phyloP scores from a whole-genome alignment of 768 basidiomycete species.

The Amanita rubescens region DNA sequence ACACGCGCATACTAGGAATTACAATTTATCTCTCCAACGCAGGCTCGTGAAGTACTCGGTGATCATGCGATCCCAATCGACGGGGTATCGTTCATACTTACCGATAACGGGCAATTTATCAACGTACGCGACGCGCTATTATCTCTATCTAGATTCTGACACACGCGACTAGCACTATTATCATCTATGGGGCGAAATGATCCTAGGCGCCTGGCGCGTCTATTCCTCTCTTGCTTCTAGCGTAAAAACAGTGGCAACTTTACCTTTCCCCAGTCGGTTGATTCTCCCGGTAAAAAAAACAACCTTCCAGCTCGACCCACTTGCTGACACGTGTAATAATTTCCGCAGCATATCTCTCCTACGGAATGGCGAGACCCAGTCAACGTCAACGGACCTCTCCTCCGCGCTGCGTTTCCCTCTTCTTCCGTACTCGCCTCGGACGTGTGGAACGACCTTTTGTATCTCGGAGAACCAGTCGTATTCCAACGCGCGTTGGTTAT shows the following conservation, averaged over 20 bases:
- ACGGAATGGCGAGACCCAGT: conserved; percentile 59
- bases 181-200: conserved; percentile 41
- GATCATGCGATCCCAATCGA: too few relatives aligned
- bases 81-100: too few relatives aligned
- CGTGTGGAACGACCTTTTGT: conserved; percentile 58
- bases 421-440: conserved; percentile 47
- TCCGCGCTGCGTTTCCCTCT: conserved; percentile 58
- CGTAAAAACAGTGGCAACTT: not conserved
- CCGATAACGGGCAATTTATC: conserved; percentile 20
- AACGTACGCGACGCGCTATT: conserved; percentile 13
- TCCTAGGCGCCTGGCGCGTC: conserved; percentile 34
- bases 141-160: not conserved
- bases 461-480: conserved; percentile 38
- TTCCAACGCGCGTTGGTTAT: conserved; percentile 56
- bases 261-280: conserved; percentile 18
- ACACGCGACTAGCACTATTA: conserved; percentile 30
- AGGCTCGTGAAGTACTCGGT: too few relatives aligned
- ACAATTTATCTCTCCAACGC: too few relatives aligned
- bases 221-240: conserved; percentile 20
- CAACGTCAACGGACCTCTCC: conserved; percentile 53
- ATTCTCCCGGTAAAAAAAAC: conserved; percentile 25
- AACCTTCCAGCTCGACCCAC: too few relatives aligned
- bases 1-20: too few relatives aligned
- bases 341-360: too few relatives aligned
- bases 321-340: too few relatives aligned